Evolutionary conservation across 1,284 basidiomycete species (phyloP).

Genomic region (Rugosomyces carneus): DNA sequence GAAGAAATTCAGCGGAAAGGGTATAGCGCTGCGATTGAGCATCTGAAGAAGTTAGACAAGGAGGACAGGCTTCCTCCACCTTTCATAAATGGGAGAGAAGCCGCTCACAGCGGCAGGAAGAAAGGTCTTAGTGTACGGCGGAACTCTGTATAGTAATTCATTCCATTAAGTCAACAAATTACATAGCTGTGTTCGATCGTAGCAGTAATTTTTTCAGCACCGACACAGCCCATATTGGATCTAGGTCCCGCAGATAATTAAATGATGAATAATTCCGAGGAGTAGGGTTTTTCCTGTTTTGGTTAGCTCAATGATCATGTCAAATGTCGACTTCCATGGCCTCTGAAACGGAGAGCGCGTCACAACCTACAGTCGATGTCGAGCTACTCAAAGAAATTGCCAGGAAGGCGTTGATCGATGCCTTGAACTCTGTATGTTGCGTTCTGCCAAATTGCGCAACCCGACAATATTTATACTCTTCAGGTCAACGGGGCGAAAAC

Average conservation of each 20-base stretch:
- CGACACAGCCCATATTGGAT: not conserved
- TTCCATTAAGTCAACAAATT: not conserved
- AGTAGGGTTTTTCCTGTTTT: not conserved
- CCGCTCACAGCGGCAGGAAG: slow-evolving; percentile 41
- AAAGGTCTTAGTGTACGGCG: slow-evolving; percentile 72
- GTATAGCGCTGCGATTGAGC: slow-evolving; percentile 67
- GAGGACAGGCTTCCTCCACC: slow-evolving; percentile 77
- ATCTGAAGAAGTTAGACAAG: slow-evolving; percentile 75
- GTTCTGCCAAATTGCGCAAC: not conserved
- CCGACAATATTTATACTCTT: slow-evolving; percentile 2
- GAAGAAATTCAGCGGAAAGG: slow-evolving; percentile 85
- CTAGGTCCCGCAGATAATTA: not conserved
- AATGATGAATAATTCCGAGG: not conserved
- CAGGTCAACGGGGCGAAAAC: slow-evolving; percentile 95
- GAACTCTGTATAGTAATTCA: slow-evolving; percentile 60
- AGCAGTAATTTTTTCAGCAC: too few species aligned
- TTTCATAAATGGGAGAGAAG: slow-evolving; percentile 51
- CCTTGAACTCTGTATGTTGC: slow-evolving; percentile 70
- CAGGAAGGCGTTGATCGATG: slow-evolving; percentile 71
- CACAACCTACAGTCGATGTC: slow-evolving; percentile 51
- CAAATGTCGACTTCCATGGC: slow-evolving; percentile 20
- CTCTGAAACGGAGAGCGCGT: slow-evolving; percentile 20
- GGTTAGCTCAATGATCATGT: not conserved
- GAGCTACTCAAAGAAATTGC: slow-evolving; percentile 71
- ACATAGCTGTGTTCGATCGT: too few species aligned